A percentile compares a stretch with the other conserved stretches of the same genome.
Conservation (phyloP, 306 rosid species). For the Vigna reflexopilosa region DNA sequence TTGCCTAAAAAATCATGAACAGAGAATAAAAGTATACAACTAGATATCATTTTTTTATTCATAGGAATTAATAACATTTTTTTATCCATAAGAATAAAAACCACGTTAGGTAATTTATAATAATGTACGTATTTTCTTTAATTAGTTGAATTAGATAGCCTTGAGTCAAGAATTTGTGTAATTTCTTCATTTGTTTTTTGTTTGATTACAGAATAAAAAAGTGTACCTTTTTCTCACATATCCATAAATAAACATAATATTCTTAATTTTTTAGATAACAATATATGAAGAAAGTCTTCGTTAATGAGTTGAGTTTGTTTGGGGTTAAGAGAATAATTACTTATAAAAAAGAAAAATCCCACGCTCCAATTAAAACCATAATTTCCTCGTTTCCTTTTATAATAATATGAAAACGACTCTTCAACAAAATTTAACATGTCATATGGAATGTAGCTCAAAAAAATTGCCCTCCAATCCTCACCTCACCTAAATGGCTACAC, state of each 20-base stretch:
- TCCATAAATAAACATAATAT: not conserved
- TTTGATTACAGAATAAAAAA: not conserved
- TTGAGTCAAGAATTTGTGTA: not conserved
- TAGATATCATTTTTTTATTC: too few relatives aligned
- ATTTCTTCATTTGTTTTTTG: not conserved
- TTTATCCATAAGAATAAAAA: too few relatives aligned
- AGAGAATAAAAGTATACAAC: too few relatives aligned
- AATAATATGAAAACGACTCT: slow-evolving; percentile 17
- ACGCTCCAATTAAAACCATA: not conserved
- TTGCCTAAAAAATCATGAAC: too few relatives aligned
- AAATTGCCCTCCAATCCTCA: slow-evolving; percentile 2
- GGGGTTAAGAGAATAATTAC: not conserved
- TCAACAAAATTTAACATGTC: slow-evolving; percentile 4
- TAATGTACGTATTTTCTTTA: too few relatives aligned
- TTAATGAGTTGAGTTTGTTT: not conserved
- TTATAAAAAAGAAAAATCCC: not conserved
- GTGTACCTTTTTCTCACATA: not conserved
- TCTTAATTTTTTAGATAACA: too few relatives aligned
- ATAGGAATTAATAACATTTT: too few relatives aligned
- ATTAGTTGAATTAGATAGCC: too few relatives aligned
- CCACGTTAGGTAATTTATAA: too few relatives aligned
- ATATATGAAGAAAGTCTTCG: not conserved
- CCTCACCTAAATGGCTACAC: not conserved
- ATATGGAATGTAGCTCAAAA: not conserved
- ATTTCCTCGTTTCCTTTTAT: not conserved